A percentile compares a stretch with the other conserved stretches of the same genome.
These are phyloP conservation scores for Pachysolen tannophilus DNA, from an alignment of 805 yeast species.

Conservation along the genomic window DNA sequence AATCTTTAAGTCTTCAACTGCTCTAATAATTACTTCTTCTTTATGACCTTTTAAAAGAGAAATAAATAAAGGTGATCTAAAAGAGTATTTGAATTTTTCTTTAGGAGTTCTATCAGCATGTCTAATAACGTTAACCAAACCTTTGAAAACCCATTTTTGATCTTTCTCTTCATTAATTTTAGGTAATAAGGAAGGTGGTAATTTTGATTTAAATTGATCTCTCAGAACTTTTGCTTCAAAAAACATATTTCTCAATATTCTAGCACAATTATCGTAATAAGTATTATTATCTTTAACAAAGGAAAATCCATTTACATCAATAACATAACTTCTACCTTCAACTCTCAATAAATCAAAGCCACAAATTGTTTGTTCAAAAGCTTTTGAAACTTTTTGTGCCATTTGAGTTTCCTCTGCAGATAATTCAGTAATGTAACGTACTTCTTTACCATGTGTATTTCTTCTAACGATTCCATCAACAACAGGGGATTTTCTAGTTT, in stretches of 20 bases:
- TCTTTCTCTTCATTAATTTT: constrained; percentile 44
- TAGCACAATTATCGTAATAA: constrained; percentile 80
- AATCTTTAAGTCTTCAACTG: constrained; percentile 74
- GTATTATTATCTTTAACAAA: constrained; percentile 88
- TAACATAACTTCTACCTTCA: constrained; percentile 80
- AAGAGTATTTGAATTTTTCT: constrained; percentile 94
- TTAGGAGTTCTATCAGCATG: constrained; percentile 99
- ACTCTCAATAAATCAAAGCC: constrained; percentile 94
- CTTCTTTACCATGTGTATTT: constrained; percentile 95
- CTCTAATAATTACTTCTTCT: constrained; percentile 92
- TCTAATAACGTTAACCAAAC: constrained; percentile 82
- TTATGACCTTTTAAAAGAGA: constrained; percentile 87
- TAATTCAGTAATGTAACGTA: constrained; percentile 79
- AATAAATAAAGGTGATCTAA: constrained; percentile 78
- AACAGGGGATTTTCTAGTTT: constrained; percentile 95
- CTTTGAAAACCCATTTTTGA: constrained; percentile 96
- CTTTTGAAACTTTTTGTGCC: constrained; percentile 68
- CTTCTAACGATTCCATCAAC: constrained; percentile 98
- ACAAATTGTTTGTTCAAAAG: constrained; percentile 89
- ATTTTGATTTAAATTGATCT: constrained; percentile 28
- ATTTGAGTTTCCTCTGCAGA: constrained; percentile 67
- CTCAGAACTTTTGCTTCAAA: constrained; percentile 47
- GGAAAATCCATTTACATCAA: constrained; percentile 97
- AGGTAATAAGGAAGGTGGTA: constrained; percentile 17
- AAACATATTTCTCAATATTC: constrained; percentile 69